Evolutionary conservation across 2,329 filamentous ascomycete genomes (phyloP), one percentile per base, ranked within the genome.

Genomic region (Massarina eburnea): DNA sequence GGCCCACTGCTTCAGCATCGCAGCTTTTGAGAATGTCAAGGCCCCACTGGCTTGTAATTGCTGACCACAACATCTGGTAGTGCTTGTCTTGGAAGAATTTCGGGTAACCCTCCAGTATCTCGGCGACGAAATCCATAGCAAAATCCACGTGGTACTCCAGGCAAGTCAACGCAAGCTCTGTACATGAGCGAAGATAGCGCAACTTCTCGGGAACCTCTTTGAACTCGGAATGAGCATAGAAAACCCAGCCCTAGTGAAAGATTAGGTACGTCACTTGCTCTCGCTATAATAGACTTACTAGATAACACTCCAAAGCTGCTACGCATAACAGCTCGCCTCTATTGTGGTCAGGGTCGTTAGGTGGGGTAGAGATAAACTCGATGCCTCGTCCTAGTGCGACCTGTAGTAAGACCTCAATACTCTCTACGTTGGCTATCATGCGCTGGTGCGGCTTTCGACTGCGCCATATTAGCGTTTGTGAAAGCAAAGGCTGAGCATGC

Each of bases 141-240:
- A 68, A 66, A 36, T 69, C 64, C 18, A 69, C 86, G 10, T 83
- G 76, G 27, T 80, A 73, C 18, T 79, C 71, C 8, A 92, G 72
- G 36, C 82, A 84, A 20, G 78, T 70, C 19, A 90, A 79, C 18
- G 83, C 78, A 3, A 79, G 75, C 22, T 79, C 75, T 2, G 86
- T 77, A 3, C 90, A 71, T 2, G 77, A 74, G 24, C 80, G 80
- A 12, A 91, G 74, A 15, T 81, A 75, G 15, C 77, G 72, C 2
- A 86, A 72, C 24, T 86, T 74, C 14, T 80, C 74, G 14, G 78
- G 78, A 26, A 80, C 78, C 36, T 79, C 77, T 3, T 79, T 73
- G 39, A 83, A 82, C 21, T 80, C 76, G 26, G 81, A 79, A 58
- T 90, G 86, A 4, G 83, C 84, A 60, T 90, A 91, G 55, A 82